Evolutionary conservation across 2,329 filamentous ascomycete genomes (phyloP), one percentile per base, ranked within the genome.

Genomic region (Cadophora luteo-olivacea): DNA sequence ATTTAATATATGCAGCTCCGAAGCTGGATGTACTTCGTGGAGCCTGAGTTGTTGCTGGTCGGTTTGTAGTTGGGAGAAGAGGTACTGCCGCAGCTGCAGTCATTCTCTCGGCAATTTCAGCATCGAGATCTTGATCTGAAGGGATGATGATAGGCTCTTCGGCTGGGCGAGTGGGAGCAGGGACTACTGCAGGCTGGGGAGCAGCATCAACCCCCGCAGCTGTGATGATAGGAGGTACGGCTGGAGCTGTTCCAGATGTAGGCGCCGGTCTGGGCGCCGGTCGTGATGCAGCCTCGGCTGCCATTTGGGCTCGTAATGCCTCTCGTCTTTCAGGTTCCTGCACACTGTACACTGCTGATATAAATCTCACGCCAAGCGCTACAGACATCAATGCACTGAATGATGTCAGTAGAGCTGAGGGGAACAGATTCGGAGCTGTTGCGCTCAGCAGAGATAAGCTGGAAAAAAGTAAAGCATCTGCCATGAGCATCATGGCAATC

Each of bases 111-210:
- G 82, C 81, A 45, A 89, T 87, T 75, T 89, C 88, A 25, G 87
- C 86, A 72, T 88, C 86, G 49, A 89, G 79, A 70, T 90, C 87
- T 75, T 90, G 87, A 73, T 90, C 88, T 0, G 86, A 88, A 0
- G 89, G 87, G 24, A 90, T 80, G 33, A 90, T 88, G 64, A 90
- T 82, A 7, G 87, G 85, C 32, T 65, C 60, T 8, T 76, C 69
- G 24, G 68, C 29, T 33, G 36, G 22, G 6, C 36, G 33, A 32
- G 68, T 29, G n/a, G 66, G 45, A 1, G 64, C 33, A 29, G 67
- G 9, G 22, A 62, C 65, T 1, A 54, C 29, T 19, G 60, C 60
- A 45, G 66, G 60, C 68, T 22, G 72, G 45, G 64, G 57, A 38
- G 66, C 0, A 60, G 68, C 45, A 66, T 77, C 70, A 65, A 72